Conservation (phyloP, 2,329 filamentous ascomycete genomes). For the Aspergillus luchuensis region DNA sequence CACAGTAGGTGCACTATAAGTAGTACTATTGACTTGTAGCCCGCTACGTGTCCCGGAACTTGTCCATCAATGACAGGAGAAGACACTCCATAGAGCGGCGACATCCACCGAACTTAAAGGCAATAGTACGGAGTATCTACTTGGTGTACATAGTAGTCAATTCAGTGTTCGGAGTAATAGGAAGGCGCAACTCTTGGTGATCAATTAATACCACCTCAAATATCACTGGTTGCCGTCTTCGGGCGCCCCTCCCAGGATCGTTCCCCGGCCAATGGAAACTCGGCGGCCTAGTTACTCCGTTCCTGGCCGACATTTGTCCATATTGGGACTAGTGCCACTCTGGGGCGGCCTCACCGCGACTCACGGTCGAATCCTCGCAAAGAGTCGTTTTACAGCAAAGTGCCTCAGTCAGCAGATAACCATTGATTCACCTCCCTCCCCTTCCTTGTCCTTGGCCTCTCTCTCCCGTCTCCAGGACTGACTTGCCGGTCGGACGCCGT, state of each 20-base stretch:
- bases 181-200: background rate
- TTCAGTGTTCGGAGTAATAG: background rate
- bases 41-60: too few relatives aligned
- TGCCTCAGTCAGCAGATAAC: slow-evolving; percentile 5
- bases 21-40: too few relatives aligned
- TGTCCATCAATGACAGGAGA: too few relatives aligned
- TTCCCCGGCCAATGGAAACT: slow-evolving; percentile 14
- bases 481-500: background rate
- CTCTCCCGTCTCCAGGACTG: background rate
- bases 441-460: background rate
- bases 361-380: too few relatives aligned
- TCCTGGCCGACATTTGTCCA: slow-evolving; percentile 5
- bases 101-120: too few relatives aligned
- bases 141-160: too few relatives aligned
- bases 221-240: background rate
- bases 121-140: too few relatives aligned
- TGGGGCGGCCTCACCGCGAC: slow-evolving; percentile 11
- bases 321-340: slow-evolving; percentile 10
- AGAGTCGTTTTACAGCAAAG: slow-evolving; percentile 1
- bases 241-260: background rate
- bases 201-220: background rate
- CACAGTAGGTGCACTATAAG: too few relatives aligned
- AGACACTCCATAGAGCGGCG: too few relatives aligned
- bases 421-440: background rate
- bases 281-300: slow-evolving; percentile 14